Evolutionary conservation across 2,329 filamentous ascomycete species (phyloP).

Genomic region (Aspergillus sergii): DNA sequence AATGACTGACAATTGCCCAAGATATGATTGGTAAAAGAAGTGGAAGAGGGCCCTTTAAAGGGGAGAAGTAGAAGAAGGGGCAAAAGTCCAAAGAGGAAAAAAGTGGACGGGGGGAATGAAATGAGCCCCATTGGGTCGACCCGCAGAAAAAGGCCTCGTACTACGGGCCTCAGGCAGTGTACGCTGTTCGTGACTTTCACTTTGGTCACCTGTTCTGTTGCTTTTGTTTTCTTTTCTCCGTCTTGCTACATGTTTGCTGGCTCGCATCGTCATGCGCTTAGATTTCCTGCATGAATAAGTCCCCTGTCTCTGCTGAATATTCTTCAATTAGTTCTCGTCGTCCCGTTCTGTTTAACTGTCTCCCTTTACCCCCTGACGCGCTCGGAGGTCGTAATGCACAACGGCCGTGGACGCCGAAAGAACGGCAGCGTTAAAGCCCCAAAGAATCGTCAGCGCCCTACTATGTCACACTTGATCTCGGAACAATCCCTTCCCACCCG

Average conservation of each 20-base stretch:
- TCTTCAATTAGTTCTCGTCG: not conserved
- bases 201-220: no score
- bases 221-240: no score
- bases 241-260: not conserved
- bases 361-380: slow-evolving; percentile 16
- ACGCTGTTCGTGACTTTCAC: not conserved
- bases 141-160: not conserved
- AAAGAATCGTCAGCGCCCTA: slow-evolving; percentile 28
- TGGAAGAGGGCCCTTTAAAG: not conserved
- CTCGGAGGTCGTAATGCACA: slow-evolving; percentile 20
- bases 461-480: slow-evolving; percentile 31
- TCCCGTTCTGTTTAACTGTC: not conserved
- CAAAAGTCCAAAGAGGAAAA: not conserved
- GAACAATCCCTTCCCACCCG: slow-evolving; percentile 23
- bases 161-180: not conserved
- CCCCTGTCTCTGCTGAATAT: not conserved
- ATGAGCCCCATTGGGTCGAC: not conserved
- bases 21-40: not conserved
- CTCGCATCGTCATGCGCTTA: not conserved
- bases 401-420: slow-evolving; percentile 29
- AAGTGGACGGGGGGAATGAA: not conserved
- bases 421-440: slow-evolving; percentile 33
- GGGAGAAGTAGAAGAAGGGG: no score
- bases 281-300: not conserved
- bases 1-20: not conserved